Evolutionary conservation across 2,329 filamentous ascomycete genomes (phyloP), one percentile per base, ranked within the genome.

Genomic region (Coniochaeta sp.): DNA sequence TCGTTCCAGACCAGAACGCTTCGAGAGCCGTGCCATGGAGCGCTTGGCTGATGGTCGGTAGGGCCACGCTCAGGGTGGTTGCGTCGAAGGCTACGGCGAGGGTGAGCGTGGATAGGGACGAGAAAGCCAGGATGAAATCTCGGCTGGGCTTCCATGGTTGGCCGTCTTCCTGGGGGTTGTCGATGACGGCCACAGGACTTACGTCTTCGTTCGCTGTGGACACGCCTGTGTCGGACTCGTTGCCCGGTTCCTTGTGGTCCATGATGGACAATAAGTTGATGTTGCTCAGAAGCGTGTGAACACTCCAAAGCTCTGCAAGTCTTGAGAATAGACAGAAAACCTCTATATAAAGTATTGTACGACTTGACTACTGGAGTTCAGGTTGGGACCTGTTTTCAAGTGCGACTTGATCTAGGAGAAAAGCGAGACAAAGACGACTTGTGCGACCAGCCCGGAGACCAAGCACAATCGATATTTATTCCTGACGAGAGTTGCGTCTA

Each of bases 1-100:
- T 85, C 5, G 88, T 90, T 1, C 87, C 88, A 14, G 85, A 81
- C 88, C 87, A 90, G 67, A 90, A 90, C 0, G 86, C 84, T 71
- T 89, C 77, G 55, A 83, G 80, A 2, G 81, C 82, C 0, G 76
- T 78, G 50, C 82, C 82, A 31, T 75, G 64, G 7, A 86, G 74
- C 22, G 78, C 78, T 8, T 70, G 64, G n/a, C 81, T 78, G 61
- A 85, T 82, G 44, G 77, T 78, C 5, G 77, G 81, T 34, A 88
- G 71, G 4, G 86, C 85, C 7, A 88, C 84, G 4, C 83, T 85
- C 58, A 89, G 77, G 4, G 82, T 87, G 1, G 86, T 89, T 4
- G 85, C 85, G 69, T 89, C 86, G 31, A 89, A 75, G 14, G 86
- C 84, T 1, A 85, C 82, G 73, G 86, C 85, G 19, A 89, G 73